Conservation (phyloP, 176 grass and related monocot genomes). For the Areca catechu region DNA sequence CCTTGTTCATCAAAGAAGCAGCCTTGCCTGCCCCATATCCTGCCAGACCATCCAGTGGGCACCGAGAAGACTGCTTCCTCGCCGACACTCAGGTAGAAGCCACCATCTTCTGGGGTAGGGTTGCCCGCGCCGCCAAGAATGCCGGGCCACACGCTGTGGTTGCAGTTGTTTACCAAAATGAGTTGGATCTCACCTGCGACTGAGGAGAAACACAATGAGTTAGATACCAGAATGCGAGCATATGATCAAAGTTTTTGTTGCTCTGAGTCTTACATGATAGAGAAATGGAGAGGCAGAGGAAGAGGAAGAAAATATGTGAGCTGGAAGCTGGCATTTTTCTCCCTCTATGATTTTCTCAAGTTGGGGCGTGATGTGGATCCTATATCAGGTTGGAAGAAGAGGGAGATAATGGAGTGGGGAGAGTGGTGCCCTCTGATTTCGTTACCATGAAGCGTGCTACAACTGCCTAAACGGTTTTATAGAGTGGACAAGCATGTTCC, state of each 20-base stretch:
- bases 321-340: neutral
- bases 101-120: constrained; percentile 53
- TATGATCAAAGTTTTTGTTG: neutral
- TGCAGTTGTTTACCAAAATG: constrained; percentile 94
- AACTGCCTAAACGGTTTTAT: neutral
- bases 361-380: neutral
- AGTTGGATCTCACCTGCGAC: constrained; percentile 46
- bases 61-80: constrained; percentile 63
- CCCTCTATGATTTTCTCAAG: neutral
- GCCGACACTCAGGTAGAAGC: constrained; percentile 51
- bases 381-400: too few relatives aligned
- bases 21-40: constrained; percentile 71
- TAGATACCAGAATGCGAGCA: neutral
- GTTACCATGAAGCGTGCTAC: too few relatives aligned
- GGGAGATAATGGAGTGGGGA: too few relatives aligned
- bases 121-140: constrained; percentile 54
- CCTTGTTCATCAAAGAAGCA: constrained; percentile 52
- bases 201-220: neutral
- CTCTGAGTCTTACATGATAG: constrained; percentile 11
- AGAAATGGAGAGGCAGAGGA: constrained; percentile 8
- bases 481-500: constrained; percentile 4
- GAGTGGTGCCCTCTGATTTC: too few relatives aligned
- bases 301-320: constrained; percentile 11
- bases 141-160: constrained; percentile 68
- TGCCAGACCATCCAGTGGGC: constrained; percentile 59